These are phyloP conservation scores for Vitellaria paradoxa DNA, from an alignment of 179 eudicot genomes.

Conservation along the genomic window DNA sequence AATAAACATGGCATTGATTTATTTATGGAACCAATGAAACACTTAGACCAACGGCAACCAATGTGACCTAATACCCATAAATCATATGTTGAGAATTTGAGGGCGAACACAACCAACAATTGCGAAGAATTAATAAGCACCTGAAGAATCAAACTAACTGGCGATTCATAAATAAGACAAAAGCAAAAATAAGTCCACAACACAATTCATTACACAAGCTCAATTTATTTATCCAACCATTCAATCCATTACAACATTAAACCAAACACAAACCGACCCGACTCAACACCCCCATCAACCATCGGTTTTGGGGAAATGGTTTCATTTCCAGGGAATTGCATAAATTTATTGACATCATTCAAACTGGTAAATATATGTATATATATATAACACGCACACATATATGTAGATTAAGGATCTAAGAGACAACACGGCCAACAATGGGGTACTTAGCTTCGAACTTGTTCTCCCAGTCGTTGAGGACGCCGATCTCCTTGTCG, in stretches of 20 bases:
- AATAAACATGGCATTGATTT: background rate
- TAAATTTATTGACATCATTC: too few relatives aligned
- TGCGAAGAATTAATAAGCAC: background rate
- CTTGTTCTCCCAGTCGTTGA: constrained; percentile 85
- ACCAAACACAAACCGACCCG: constrained; percentile 3
- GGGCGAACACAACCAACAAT: background rate
- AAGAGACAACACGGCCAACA: constrained; percentile 56
- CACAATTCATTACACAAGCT: background rate
- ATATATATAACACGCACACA: background rate
- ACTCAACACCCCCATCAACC: background rate
- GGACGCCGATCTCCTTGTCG: constrained; percentile 73
- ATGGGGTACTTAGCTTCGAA: constrained; percentile 92
- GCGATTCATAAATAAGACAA: background rate
- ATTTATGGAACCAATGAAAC: background rate
- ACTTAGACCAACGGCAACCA: background rate
- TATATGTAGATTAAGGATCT: background rate
- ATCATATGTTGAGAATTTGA: background rate
- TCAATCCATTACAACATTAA: background rate
- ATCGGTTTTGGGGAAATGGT: background rate
- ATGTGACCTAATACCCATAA: background rate
- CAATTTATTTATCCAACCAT: background rate
- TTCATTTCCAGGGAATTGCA: background rate
- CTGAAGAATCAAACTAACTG: background rate
- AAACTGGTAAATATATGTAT: background rate
- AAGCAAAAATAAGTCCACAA: background rate